These are phyloP conservation scores for Sphaerostilbella broomeana DNA, from an alignment of 2,329 filamentous ascomycete genomes.

Conservation along the genomic window DNA sequence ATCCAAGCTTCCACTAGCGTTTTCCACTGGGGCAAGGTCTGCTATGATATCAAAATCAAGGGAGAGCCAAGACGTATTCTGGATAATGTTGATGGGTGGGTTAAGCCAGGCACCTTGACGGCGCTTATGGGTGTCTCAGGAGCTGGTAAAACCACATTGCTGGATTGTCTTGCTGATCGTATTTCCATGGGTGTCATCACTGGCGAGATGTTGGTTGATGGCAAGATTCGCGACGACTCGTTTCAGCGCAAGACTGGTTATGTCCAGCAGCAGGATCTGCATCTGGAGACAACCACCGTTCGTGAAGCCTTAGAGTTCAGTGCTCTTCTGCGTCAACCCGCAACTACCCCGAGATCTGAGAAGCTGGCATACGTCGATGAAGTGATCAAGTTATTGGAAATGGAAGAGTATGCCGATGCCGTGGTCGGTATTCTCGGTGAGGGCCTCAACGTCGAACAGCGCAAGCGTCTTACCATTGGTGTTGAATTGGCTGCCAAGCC, in stretches of 20 bases:
- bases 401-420: constrained; percentile 50
- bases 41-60: constrained; percentile 65
- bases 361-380: constrained; percentile 48
- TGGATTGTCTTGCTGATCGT: constrained; percentile 38
- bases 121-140: constrained; percentile 55
- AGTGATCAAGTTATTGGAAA: constrained; percentile 48
- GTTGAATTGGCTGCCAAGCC: constrained; percentile 39
- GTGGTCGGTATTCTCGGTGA: constrained; percentile 42
- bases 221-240: constrained; percentile 56
- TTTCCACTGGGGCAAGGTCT: constrained; percentile 56
- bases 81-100: constrained; percentile 66
- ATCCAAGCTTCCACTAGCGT: constrained; percentile 6
- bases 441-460: constrained; percentile 42
- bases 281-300: constrained; percentile 36
- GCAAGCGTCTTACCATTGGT: constrained; percentile 47
- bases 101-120: constrained; percentile 66
- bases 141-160: constrained; percentile 58
- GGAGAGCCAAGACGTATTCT: constrained; percentile 61
- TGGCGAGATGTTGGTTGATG: constrained; percentile 65
- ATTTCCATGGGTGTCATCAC: constrained; percentile 59
- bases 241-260: constrained; percentile 69
- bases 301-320: constrained; percentile 25
- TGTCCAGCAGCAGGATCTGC: constrained; percentile 60
- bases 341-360: constrained; percentile 36
- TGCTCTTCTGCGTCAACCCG: constrained; percentile 40